Conservation (phyloP, 2,329 filamentous ascomycete genomes). For the Thermothelomyces thermophilus region DNA sequence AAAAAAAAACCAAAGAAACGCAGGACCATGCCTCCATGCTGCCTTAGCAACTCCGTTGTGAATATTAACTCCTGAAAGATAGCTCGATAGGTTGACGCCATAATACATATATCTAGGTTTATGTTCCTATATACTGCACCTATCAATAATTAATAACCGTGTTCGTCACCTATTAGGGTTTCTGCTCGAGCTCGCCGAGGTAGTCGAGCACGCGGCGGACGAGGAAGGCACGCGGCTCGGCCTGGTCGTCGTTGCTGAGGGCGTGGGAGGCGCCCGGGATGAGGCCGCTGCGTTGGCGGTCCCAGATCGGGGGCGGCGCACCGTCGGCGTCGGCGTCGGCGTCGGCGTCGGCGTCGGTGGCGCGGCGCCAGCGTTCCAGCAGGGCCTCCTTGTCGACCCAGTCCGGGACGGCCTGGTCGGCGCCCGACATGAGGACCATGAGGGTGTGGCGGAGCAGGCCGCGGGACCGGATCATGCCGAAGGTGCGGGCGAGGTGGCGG, state of each 20-base stretch:
- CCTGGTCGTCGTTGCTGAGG: slow-evolving; percentile 41
- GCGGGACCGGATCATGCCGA: slow-evolving; percentile 47
- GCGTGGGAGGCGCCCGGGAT: slow-evolving; percentile 44
- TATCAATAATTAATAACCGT: too few species aligned
- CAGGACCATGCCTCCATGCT: too few species aligned
- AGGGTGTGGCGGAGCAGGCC: slow-evolving; percentile 48
- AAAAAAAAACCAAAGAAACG: too few species aligned
- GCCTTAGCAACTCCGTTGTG: too few species aligned
- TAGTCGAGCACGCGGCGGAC: slow-evolving; percentile 18
- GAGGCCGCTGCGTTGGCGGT: slow-evolving; percentile 39
- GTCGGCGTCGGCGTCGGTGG: slow-evolving; percentile 30
- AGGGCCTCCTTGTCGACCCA: slow-evolving; percentile 53
- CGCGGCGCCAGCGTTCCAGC: slow-evolving; percentile 49
- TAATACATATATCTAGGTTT: too few species aligned
- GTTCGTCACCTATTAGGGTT: too few species aligned
- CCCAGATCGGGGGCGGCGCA: slow-evolving; percentile 40
- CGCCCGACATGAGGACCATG: slow-evolving; percentile 55
- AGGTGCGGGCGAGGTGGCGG: slow-evolving; percentile 53
- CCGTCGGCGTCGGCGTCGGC: slow-evolving; percentile 26
- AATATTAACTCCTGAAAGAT: too few species aligned
- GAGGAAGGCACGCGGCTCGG: slow-evolving; percentile 29
- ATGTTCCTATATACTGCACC: too few species aligned
- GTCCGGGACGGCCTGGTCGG: slow-evolving; percentile 58
- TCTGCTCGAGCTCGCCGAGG: slow-evolving; percentile 6
- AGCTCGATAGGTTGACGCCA: too few species aligned